Evolutionary conservation across 768 basidiomycete species (phyloP).

Genomic region (Sporobolomyces roseus): DNA sequence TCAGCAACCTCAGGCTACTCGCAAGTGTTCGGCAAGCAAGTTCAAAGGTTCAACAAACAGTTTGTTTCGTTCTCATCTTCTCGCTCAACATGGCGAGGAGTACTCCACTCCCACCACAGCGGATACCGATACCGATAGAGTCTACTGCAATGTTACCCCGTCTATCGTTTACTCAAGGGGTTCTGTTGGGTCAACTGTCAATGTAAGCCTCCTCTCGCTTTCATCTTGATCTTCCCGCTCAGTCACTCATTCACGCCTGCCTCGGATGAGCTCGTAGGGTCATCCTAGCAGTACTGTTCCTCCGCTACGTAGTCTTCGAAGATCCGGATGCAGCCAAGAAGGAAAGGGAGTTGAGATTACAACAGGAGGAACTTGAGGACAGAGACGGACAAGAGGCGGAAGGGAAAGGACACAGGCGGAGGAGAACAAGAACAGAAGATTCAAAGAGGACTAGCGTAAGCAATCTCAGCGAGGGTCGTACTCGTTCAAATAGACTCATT

Average conservation of each 20-base stretch:
- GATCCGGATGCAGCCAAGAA: slow-evolving; percentile 48
- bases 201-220: slow-evolving; percentile 60
- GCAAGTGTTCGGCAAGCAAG: too few species aligned
- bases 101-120: neutral
- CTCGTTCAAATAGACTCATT: too few species aligned
- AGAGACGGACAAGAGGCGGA: neutral
- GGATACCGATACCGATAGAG: neutral
- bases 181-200: slow-evolving; percentile 85
- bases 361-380: neutral
- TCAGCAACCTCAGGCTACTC: too few species aligned
- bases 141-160: neutral
- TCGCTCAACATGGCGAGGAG: neutral
- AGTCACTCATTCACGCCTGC: neutral
- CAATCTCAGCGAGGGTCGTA: too few species aligned
- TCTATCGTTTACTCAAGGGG: slow-evolving; percentile 85
- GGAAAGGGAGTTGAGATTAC: neutral
- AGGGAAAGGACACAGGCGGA: too few species aligned
- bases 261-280: slow-evolving; percentile 33
- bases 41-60: too few species aligned
- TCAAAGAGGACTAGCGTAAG: neutral
- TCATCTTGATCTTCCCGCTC: neutral
- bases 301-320: slow-evolving; percentile 94
- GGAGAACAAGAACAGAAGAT: slow-evolving; percentile 10
- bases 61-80: neutral
- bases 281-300: slow-evolving; percentile 56